Evolutionary conservation across 805 yeast species (phyloP).

Genomic region (Kodamaea fukazawae): DNA sequence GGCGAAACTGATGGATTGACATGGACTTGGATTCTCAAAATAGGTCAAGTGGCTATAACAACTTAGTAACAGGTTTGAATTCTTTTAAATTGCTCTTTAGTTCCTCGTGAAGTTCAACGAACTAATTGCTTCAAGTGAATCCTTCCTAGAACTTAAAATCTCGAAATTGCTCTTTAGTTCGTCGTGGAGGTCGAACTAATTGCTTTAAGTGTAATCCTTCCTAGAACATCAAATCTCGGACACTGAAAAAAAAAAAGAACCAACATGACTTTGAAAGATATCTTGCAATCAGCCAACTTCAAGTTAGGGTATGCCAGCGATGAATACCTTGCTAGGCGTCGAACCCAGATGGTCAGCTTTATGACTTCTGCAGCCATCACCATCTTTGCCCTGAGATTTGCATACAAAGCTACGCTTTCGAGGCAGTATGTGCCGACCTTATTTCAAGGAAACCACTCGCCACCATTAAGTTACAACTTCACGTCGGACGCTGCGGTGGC

Average conservation of each 20-base stretch:
- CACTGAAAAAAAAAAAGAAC: not conserved
- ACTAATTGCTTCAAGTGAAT: no score
- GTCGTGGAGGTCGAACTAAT: no score
- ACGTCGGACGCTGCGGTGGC: constrained; percentile 84
- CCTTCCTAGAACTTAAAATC: no score
- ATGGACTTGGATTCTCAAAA: no score
- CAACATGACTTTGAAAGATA: not conserved
- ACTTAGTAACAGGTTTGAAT: no score
- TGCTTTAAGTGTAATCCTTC: no score
- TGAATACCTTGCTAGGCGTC: constrained; percentile 60
- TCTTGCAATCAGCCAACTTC: constrained; percentile 10
- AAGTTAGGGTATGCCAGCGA: constrained; percentile 37
- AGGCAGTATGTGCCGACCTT: constrained; percentile 73
- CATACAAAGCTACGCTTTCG: constrained; percentile 68
- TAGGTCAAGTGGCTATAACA: no score
- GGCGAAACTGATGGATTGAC: no score
- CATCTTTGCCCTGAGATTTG: constrained; percentile 66
- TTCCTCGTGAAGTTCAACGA: no score
- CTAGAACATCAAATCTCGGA: no score
- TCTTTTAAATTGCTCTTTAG: no score
- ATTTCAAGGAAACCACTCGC: constrained; percentile 82
- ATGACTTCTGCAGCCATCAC: constrained; percentile 72
- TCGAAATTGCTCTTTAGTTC: no score
- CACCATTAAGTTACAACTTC: constrained; percentile 73
- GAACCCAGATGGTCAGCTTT: constrained; percentile 68